Conservation (phyloP, 1,284 basidiomycete species). For the Xerocomus nothofagi region DNA sequence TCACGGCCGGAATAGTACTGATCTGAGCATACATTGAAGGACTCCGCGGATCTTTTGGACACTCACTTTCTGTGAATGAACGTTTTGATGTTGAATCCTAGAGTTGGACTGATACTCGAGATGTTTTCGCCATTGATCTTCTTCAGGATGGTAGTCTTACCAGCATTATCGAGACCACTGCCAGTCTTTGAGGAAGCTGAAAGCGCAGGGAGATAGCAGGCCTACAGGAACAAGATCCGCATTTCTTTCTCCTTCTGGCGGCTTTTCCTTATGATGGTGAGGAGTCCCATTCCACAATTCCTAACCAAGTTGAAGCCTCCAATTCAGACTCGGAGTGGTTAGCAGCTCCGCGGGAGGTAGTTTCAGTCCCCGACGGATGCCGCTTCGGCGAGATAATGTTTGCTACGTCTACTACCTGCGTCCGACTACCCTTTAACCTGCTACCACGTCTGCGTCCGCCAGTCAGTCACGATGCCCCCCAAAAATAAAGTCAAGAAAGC, state of each 20-base stretch:
- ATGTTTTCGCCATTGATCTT: constrained; percentile 92
- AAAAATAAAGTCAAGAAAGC: constrained; percentile 89
- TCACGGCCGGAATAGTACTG: constrained; percentile 20
- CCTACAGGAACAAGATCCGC: constrained; percentile 92
- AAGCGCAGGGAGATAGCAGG: constrained; percentile 5
- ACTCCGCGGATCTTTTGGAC: constrained; percentile 17
- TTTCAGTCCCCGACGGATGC: constrained; percentile 20
- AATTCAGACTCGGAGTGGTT: neutral
- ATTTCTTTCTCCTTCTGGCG: constrained; percentile 94
- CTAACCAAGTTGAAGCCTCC: neutral
- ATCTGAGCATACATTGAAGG: constrained; percentile 23
- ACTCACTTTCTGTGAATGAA: constrained; percentile 86
- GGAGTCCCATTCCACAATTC: constrained; percentile 68
- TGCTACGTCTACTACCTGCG: neutral
- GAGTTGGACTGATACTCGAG: constrained; percentile 84
- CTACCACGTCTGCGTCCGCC: neutral
- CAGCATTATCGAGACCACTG: constrained; percentile 98
- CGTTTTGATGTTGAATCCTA: constrained; percentile 99
- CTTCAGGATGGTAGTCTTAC: constrained; percentile 98
- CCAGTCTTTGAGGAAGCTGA: constrained; percentile 16
- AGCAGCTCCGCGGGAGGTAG: constrained; percentile 13
- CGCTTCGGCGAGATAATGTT: constrained; percentile 22
- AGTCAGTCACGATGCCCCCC: constrained; percentile 63
- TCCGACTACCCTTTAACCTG: neutral
- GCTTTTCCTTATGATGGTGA: constrained; percentile 97